Base-by-base conservation (phyloP, 306 rosid species). In the Chamaecrista fasciculata region DNA sequence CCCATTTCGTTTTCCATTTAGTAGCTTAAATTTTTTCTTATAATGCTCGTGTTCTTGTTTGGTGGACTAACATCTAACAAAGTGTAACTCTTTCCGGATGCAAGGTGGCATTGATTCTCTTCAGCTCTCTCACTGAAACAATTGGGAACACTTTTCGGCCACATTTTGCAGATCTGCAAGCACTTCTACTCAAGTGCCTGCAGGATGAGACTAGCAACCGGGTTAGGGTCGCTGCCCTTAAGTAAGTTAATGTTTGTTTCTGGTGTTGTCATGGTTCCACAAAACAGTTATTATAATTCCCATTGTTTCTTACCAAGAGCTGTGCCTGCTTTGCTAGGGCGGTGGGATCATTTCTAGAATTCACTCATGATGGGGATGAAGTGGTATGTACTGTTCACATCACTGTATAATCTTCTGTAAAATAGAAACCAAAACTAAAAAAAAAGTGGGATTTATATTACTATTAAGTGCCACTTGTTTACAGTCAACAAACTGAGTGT, bases 101-200 rank as follows among this genome's bases (percentile, higher is more conserved):
- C 42, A 73, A 95, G 99, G 99, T 95, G 79, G 96, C 97, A 12
- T 81, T 95, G 79, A 89, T 95, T 77, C 95, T 95, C 66, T 95
- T 95, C 89, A 91, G 99, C 78, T 95, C 99, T 40, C 81, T 95
- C 71, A 95, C 99, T 25, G 99, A 95, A 89, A 95, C 99, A 40
- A 86, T 89, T 52, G 99, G 99, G 80, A 84, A 77, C 66, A 62
- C 96, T 4, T 95, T 95, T 79, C 90, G 78, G 43, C 99, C 97
- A 0, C 85, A 91, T 84, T 91, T 91, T 8, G 66, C 92, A 16
- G 88, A 86, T 77, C 86, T 91, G 88, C 99, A 95, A 86, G 89
- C 90, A 68, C 92, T 95, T 74, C 82, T 95, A 26, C 91, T 95
- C 60, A 95, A 95, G 82, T 95, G 97, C 82, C 76, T 95, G 81